phyloP scores from a whole-genome alignment of 2,329 filamentous ascomycete species.

The Stagonosporopsis vannaccii region DNA sequence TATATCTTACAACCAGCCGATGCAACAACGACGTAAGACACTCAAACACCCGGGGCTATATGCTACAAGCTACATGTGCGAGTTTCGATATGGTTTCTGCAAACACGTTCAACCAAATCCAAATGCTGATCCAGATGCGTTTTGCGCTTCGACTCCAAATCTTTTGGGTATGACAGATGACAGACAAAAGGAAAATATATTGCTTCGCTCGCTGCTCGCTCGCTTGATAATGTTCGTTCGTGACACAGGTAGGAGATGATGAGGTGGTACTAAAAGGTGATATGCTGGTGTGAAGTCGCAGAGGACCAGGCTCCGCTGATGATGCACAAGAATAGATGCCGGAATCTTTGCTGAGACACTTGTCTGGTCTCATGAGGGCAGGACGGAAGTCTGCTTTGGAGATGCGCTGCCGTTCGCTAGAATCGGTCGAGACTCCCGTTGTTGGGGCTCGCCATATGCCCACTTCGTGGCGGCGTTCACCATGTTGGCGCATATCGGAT shows the following conservation, averaged over 20 bases:
- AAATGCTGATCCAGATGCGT: background rate
- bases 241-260: conserved; percentile 15
- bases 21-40: background rate
- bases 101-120: too few species aligned
- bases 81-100: too few species aligned
- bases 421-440: conserved; percentile 29
- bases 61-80: too few species aligned
- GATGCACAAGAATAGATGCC: conserved; percentile 20
- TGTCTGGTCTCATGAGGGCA: conserved; percentile 28
- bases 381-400: conserved; percentile 27
- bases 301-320: conserved; percentile 17
- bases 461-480: conserved; percentile 42
- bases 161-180: background rate
- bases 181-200: background rate
- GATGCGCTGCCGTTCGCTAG: conserved; percentile 25
- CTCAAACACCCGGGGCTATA: too few species aligned
- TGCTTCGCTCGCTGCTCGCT: background rate
- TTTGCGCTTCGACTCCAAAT: background rate
- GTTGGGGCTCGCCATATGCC: conserved; percentile 40
- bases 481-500: conserved; percentile 44
- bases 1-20: background rate
- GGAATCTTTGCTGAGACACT: background rate
- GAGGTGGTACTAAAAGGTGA: conserved; percentile 12
- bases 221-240: conserved; percentile 6
- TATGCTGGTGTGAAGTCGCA: conserved; percentile 9